Percentiles rank a stretch among this genome's conserved stretches.
Evolutionary conservation across 352 stramenopile species (phyloP).

Genomic region (Phytophthora podocarpi): DNA sequence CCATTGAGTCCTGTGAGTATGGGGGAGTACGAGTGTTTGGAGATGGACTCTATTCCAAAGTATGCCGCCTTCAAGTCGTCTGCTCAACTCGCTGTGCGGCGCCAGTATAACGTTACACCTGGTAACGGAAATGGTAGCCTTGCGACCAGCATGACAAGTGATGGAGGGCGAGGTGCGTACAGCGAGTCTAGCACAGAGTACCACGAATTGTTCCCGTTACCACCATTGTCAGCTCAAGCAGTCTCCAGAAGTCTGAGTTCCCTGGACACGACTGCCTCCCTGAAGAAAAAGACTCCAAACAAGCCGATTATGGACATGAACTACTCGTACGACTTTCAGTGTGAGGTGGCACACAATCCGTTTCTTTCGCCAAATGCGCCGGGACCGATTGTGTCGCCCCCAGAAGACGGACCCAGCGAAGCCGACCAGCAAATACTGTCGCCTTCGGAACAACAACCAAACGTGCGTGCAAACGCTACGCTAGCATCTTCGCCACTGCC

Average conservation of each 20-base stretch:
- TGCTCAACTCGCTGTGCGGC: conserved; percentile 29
- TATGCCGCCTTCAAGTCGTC: conserved; percentile 75
- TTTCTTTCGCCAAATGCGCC: conserved; percentile 42
- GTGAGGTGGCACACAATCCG: conserved; percentile 59
- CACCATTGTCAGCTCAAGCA: conserved; percentile 14
- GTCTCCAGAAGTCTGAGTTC: conserved; percentile 32
- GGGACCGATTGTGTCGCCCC: neutral
- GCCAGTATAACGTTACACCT: conserved; percentile 19
- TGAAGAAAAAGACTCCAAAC: conserved; percentile 18
- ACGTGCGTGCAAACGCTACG: neutral
- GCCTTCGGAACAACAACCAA: conserved; percentile 3
- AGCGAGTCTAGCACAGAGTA: conserved; percentile 29
- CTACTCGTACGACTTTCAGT: conserved; percentile 72
- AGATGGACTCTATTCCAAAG: conserved; percentile 75
- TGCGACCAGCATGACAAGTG: conserved; percentile 26
- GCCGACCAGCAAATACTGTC: neutral
- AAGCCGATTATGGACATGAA: conserved; percentile 65
- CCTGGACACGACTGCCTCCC: conserved; percentile 10
- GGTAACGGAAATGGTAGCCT: conserved; percentile 21
- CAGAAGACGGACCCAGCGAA: neutral
- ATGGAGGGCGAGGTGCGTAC: conserved; percentile 25
- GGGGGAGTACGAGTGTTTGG: conserved; percentile 73
- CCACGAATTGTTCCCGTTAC: conserved; percentile 41
- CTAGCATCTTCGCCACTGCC: neutral
- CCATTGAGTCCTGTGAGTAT: conserved; percentile 62